A percentile compares a stretch with the other conserved stretches of the same genome.
Conservation (phyloP, 176 grass and related monocot genomes). For the Ensete glaucum region DNA sequence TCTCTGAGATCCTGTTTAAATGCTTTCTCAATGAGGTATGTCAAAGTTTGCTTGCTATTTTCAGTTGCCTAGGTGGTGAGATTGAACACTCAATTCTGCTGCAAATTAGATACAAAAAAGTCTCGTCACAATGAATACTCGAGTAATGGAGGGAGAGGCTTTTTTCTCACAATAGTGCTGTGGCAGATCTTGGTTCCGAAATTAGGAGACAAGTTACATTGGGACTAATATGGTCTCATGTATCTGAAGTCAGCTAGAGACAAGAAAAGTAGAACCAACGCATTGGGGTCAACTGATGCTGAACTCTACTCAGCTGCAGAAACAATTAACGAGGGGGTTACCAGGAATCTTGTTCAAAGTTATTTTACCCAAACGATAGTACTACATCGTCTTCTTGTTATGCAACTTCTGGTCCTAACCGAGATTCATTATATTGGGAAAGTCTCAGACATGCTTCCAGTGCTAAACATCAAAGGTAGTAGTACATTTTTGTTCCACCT, state of each 20-base stretch:
- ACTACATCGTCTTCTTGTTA: slow-evolving; percentile 1
- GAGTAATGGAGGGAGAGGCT: slow-evolving; percentile 81
- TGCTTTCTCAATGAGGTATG: slow-evolving; percentile 80
- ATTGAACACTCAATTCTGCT: background rate
- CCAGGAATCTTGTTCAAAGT: background rate
- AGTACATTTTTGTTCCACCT: background rate
- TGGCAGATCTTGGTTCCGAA: slow-evolving; percentile 86
- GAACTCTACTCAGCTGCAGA: slow-evolving; percentile 22
- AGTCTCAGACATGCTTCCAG: background rate
- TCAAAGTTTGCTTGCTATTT: background rate
- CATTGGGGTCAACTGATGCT: slow-evolving; percentile 23
- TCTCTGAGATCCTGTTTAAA: slow-evolving; percentile 71
- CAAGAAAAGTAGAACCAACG: slow-evolving; percentile 41
- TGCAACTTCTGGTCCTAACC: background rate
- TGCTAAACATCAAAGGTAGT: background rate
- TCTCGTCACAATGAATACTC: slow-evolving; percentile 81
- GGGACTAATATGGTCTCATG: slow-evolving; percentile 72
- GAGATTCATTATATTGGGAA: background rate
- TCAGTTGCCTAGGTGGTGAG: background rate
- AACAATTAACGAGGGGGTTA: slow-evolving; percentile 28
- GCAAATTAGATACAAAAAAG: slow-evolving; percentile 75
- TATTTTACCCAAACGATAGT: background rate
- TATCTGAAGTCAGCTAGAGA: slow-evolving; percentile 78
- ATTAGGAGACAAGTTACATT: slow-evolving; percentile 72
- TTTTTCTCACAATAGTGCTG: slow-evolving; percentile 52